A percentile compares a stretch with the other conserved stretches of the same genome.
Conservation (phyloP, 2,329 filamentous ascomycete species). For the Seiridium unicorne region DNA sequence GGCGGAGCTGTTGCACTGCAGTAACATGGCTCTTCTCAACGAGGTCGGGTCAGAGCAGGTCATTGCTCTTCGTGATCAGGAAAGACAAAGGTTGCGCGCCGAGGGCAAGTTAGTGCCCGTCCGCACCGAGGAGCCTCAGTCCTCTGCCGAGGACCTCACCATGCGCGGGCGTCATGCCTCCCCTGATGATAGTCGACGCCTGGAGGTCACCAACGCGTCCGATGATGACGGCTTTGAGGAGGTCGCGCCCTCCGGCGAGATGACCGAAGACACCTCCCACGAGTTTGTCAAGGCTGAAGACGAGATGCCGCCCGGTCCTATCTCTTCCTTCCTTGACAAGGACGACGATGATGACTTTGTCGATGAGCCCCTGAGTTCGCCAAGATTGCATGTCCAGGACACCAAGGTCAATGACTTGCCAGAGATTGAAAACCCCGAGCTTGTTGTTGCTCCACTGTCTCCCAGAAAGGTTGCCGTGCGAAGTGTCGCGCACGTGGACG, state of each 20-base stretch:
- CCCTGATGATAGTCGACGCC: slow-evolving; percentile 61
- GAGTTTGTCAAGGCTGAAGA: slow-evolving; percentile 63
- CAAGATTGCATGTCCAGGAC: slow-evolving; percentile 60
- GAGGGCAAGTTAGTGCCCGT: slow-evolving; percentile 69
- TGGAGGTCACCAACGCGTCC: slow-evolving; percentile 77
- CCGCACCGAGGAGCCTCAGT: slow-evolving; percentile 38
- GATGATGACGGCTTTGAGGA: slow-evolving; percentile 95
- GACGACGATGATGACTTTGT: slow-evolving; percentile 71
- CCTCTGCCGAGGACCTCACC: slow-evolving; percentile 60
- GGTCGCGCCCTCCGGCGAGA: slow-evolving; percentile 67
- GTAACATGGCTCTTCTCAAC: slow-evolving; percentile 96
- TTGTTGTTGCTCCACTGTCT: slow-evolving; percentile 58
- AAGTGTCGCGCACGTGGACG: background rate
- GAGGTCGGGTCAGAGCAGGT: slow-evolving; percentile 87
- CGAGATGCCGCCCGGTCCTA: slow-evolving; percentile 40
- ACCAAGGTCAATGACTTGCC: slow-evolving; percentile 49
- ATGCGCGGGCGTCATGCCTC: slow-evolving; percentile 54
- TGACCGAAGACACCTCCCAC: slow-evolving; percentile 70
- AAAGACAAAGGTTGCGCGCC: slow-evolving; percentile 74
- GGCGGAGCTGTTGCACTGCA: slow-evolving; percentile 96
- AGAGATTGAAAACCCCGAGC: slow-evolving; percentile 52
- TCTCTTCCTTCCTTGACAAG: slow-evolving; percentile 49
- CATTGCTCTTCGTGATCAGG: slow-evolving; percentile 74
- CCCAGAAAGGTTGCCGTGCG: slow-evolving; percentile 38
- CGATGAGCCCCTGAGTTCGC: slow-evolving; percentile 73